A percentile compares a stretch with the other conserved stretches of the same genome.
phyloP scores from a whole-genome alignment of 139 green algal genomes.

The Monoraphidium neglectum region DNA sequence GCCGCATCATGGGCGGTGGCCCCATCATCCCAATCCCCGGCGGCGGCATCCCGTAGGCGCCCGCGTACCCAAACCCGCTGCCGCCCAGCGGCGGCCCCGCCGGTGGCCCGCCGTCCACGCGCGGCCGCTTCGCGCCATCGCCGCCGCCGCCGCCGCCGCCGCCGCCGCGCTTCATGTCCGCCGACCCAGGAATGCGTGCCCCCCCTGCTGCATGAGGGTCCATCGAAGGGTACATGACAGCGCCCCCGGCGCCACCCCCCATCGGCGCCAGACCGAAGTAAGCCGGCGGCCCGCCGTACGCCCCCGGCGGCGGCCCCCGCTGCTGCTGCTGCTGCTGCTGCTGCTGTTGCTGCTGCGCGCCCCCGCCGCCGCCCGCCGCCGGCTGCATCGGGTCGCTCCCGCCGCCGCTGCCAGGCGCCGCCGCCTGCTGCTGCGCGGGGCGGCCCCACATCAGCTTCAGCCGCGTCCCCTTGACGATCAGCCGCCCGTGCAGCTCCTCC shows the following conservation, averaged over 20 bases:
- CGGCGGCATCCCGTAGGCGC: neutral
- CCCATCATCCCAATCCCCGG: neutral
- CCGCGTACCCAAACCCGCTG: neutral
- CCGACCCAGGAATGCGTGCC: constrained; percentile 35
- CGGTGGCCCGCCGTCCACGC: neutral
- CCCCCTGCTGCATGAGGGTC: constrained; percentile 47
- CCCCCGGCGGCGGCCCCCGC: neutral
- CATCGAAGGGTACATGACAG: constrained; percentile 47
- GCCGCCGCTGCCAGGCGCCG: neutral
- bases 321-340: neutral
- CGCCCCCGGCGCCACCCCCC: neutral
- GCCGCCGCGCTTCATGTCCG: constrained; percentile 7
- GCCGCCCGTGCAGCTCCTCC: constrained; percentile 66
- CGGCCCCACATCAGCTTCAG: constrained; percentile 92
- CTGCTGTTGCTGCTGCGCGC: neutral
- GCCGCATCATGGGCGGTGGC: neutral
- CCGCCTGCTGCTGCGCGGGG: constrained; percentile 44
- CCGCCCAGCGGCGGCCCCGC: neutral
- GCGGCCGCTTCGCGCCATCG: constrained; percentile 29
- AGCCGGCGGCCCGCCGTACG: too few relatives aligned
- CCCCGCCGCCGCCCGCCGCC: constrained; percentile 17
- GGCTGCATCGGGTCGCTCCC: constrained; percentile 37
- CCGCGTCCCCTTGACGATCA: constrained; percentile 84
- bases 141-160: constrained; percentile 3
- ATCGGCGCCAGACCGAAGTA: constrained; percentile 29